Percentiles rank a stretch among this genome's conserved stretches.
phyloP scores from a whole-genome alignment of 208 protist genomes.

The Leishmania aethiopica region DNA sequence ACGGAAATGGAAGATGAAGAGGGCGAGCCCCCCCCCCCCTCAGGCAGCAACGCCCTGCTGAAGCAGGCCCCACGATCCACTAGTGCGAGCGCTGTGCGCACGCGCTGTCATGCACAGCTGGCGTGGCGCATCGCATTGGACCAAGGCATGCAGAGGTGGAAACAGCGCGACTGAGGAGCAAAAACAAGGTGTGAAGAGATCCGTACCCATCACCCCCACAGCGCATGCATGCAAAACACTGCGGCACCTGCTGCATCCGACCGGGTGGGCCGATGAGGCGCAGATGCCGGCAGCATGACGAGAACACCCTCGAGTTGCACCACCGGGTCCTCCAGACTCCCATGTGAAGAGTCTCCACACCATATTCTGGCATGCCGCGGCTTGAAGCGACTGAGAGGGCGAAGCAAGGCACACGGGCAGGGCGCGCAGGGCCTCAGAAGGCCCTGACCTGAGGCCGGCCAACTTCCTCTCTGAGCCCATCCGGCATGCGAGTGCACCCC shows the following conservation, averaged over 20 bases:
- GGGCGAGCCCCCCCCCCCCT: too few relatives aligned
- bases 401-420: neutral
- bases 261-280: neutral
- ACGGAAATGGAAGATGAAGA: too few relatives aligned
- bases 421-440: neutral
- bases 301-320: neutral
- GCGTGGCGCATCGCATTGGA: neutral
- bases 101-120: neutral
- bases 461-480: neutral
- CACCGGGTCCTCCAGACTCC: neutral
- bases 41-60: too few relatives aligned
- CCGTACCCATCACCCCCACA: too few relatives aligned
- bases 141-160: too few relatives aligned
- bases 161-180: too few relatives aligned
- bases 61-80: too few relatives aligned
- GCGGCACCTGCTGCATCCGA: neutral
- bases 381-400: neutral
- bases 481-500: neutral
- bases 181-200: too few relatives aligned
- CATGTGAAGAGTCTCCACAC: neutral
- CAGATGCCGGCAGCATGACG: neutral
- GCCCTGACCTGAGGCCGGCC: neutral
- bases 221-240: neutral
- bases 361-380: neutral
- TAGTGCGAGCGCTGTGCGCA: too few relatives aligned